Evolutionary conservation across 202 grass and related monocot genomes (phyloP).

Genomic region (Zoysia matrella): DNA sequence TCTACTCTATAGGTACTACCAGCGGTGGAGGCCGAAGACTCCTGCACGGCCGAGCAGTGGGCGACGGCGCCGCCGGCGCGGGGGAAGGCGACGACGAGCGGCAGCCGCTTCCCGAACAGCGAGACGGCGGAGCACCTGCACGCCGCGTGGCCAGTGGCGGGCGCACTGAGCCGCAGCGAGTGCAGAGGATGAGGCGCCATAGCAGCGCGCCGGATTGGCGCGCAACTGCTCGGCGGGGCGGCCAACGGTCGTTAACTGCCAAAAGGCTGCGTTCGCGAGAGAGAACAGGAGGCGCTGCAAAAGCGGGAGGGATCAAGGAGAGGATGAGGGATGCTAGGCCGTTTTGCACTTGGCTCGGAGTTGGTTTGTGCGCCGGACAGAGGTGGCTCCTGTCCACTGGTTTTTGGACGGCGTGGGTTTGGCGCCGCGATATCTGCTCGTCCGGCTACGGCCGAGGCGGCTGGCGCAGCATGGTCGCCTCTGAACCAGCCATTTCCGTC

Average conservation of each 20-base stretch:
- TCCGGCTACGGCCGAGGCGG: background rate
- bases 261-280: background rate
- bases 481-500: slow-evolving; percentile 30
- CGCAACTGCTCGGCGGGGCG: background rate
- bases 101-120: slow-evolving; percentile 41
- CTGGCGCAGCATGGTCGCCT: slow-evolving; percentile 16
- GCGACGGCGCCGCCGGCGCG: slow-evolving; percentile 25
- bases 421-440: slow-evolving; percentile 54
- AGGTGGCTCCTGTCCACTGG: slow-evolving; percentile 47
- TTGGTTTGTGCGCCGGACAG: background rate
- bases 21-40: slow-evolving; percentile 53
- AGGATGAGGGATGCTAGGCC: background rate
- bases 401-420: slow-evolving; percentile 47
- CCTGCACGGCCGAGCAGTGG: slow-evolving; percentile 56
- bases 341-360: background rate
- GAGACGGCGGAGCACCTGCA: slow-evolving; percentile 41
- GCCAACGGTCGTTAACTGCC: background rate
- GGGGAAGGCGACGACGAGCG: slow-evolving; percentile 43
- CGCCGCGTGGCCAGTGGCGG: slow-evolving; percentile 29
- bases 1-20: slow-evolving; percentile 28
- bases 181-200: slow-evolving; percentile 60
- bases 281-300: background rate
- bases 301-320: background rate
- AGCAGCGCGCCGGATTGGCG: background rate
- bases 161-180: slow-evolving; percentile 29